A percentile compares a stretch with the other conserved stretches of the same genome.
These are phyloP conservation scores for Quillaja saponaria DNA, from an alignment of 306 rosid genomes.

Conservation along the genomic window DNA sequence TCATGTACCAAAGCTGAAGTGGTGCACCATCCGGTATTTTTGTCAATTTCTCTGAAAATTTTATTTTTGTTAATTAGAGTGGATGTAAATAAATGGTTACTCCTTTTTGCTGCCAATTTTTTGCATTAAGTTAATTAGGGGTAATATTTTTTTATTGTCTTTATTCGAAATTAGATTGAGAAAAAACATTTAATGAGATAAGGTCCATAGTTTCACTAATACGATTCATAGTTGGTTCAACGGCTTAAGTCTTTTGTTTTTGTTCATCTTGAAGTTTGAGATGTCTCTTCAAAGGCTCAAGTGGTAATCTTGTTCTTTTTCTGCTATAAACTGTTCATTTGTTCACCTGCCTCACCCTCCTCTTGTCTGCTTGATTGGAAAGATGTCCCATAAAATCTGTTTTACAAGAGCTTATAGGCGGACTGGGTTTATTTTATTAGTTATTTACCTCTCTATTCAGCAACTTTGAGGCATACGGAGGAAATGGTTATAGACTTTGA, in stretches of 20 bases:
- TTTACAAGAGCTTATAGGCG: too few species aligned
- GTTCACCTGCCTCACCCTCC: background rate
- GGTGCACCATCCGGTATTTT: background rate
- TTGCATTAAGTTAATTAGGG: too few species aligned
- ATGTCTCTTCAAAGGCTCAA: background rate
- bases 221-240: background rate
- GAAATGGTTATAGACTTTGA: constrained; percentile 4
- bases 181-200: background rate
- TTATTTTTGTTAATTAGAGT: too few species aligned
- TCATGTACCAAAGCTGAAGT: background rate
- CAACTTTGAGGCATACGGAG: constrained; percentile 4
- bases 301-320: background rate
- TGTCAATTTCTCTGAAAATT: background rate
- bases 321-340: background rate
- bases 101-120: too few species aligned
- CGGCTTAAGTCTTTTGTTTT: too few species aligned
- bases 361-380: background rate
- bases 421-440: too few species aligned
- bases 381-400: too few species aligned
- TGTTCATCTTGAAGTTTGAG: constrained; percentile 1
- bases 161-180: too few species aligned
- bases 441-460: background rate
- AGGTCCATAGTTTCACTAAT: background rate
- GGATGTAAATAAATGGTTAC: background rate
- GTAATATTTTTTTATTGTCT: too few species aligned